Percentiles rank a stretch among this genome's conserved stretches.
These are phyloP conservation scores for Cyberlindnera mississippiensis DNA, from an alignment of 805 yeast genomes.

Conservation along the genomic window DNA sequence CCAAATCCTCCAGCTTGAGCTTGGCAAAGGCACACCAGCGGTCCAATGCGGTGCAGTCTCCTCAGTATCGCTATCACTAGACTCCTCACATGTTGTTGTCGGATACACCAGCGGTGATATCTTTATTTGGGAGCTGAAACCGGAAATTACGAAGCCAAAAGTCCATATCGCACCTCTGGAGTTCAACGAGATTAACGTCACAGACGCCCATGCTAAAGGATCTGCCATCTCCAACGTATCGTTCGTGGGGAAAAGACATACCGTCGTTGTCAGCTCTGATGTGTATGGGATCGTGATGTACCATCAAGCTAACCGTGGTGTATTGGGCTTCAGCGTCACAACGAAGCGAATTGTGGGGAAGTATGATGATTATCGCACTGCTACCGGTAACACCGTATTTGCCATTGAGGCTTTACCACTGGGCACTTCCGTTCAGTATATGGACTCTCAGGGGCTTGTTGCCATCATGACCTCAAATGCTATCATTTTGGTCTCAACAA, in stretches of 20 bases:
- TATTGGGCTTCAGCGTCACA: slow-evolving; percentile 46
- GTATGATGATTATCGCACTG: slow-evolving; percentile 25
- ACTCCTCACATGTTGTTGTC: slow-evolving; percentile 64
- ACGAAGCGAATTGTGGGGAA: slow-evolving; percentile 53
- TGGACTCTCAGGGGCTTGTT: slow-evolving; percentile 55
- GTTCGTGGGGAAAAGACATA: slow-evolving; percentile 47
- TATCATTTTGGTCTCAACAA: slow-evolving; percentile 52
- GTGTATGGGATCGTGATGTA: slow-evolving; percentile 51
- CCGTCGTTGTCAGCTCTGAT: slow-evolving; percentile 56
- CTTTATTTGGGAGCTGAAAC: slow-evolving; percentile 59
- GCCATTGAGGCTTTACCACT: slow-evolving; percentile 52
- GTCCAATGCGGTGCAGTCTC: slow-evolving; percentile 46
- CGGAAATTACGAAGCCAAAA: slow-evolving; percentile 12
- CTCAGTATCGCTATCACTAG: slow-evolving; percentile 56
- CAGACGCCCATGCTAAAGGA: slow-evolving; percentile 31
- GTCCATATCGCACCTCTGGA: slow-evolving; percentile 21
- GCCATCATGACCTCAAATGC: slow-evolving; percentile 54
- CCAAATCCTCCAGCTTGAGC: slow-evolving; percentile 49
- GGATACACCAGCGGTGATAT: slow-evolving; percentile 67
- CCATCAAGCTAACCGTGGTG: slow-evolving; percentile 60
- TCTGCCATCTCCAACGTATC: slow-evolving; percentile 39
- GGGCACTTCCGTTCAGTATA: slow-evolving; percentile 49
- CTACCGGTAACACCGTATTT: slow-evolving; percentile 32
- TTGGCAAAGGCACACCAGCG: slow-evolving; percentile 32
- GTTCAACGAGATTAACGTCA: slow-evolving; percentile 18